Evolutionary conservation across 352 stramenopile species (phyloP).

Genomic region (Pythium folliculosum): DNA sequence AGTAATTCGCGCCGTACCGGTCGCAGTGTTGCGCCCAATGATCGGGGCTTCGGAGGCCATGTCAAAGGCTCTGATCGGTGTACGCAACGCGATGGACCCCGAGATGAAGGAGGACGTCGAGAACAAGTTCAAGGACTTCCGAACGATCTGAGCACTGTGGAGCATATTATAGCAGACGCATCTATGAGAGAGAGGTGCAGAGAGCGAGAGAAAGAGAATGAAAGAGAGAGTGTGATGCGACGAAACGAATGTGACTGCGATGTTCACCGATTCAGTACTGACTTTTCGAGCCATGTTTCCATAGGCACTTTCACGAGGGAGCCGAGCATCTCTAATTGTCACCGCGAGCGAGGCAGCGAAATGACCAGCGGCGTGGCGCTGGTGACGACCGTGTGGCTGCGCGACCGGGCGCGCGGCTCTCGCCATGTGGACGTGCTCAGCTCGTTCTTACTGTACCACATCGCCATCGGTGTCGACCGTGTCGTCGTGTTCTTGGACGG

Average conservation of each 20-base stretch:
- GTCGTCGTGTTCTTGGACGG: conserved; percentile 46
- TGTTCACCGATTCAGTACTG: background rate
- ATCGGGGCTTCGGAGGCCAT: conserved; percentile 86
- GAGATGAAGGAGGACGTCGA: conserved; percentile 91
- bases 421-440: conserved; percentile 35
- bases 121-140: conserved; percentile 92
- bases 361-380: conserved; percentile 30
- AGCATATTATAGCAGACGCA: background rate
- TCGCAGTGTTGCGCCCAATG: conserved; percentile 85
- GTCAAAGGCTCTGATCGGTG: conserved; percentile 84
- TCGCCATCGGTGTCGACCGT: conserved; percentile 35
- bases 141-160: conserved; percentile 16
- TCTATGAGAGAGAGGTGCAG: conserved; percentile 2
- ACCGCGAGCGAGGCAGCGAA: background rate
- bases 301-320: conserved; percentile 15
- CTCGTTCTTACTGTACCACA: conserved; percentile 44
- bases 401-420: background rate
- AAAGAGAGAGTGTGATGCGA: background rate
- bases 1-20: conserved; percentile 86
- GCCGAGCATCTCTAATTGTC: background rate
- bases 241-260: background rate
- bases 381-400: conserved; percentile 46
- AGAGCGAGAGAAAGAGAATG: conserved; percentile 12
- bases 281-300: background rate
- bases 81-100: conserved; percentile 85